phyloP scores from a whole-genome alignment of 495 filamentous ascomycete genomes.

The Penicillium lividum region DNA sequence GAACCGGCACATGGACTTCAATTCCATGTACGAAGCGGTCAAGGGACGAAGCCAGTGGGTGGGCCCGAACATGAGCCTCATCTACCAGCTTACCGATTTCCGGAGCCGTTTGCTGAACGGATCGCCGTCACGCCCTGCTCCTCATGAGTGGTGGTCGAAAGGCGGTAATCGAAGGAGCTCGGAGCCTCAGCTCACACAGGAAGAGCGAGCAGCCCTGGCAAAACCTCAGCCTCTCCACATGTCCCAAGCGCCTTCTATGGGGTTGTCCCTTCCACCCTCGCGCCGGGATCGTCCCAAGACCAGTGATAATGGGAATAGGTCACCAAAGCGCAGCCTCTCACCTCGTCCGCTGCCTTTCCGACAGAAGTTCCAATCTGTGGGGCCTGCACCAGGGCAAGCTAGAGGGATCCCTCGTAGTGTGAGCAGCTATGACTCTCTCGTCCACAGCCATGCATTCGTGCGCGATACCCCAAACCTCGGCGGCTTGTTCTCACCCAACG shows the following conservation, averaged over 20 bases:
- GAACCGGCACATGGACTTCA: constrained; percentile 81
- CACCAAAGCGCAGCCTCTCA: constrained; percentile 42
- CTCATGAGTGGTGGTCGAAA: constrained; percentile 39
- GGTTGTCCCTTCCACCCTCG: constrained; percentile 33
- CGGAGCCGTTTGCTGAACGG: constrained; percentile 44
- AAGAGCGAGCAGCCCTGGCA: constrained; percentile 17
- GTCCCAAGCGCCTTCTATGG: constrained; percentile 30
- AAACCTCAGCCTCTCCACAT: constrained; percentile 23
- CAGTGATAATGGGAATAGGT: constrained; percentile 30
- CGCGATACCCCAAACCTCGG: constrained; percentile 39
- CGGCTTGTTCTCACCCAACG: constrained; percentile 49
- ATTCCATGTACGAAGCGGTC: constrained; percentile 88
- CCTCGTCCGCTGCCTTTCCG: constrained; percentile 46
- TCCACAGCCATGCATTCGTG: constrained; percentile 39
- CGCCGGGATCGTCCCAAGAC: constrained; percentile 31
- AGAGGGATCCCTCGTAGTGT: constrained; percentile 24
- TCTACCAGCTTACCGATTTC: constrained; percentile 96
- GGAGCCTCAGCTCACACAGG: constrained; percentile 35
- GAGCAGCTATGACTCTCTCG: constrained; percentile 32
- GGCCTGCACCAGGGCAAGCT: constrained; percentile 21
- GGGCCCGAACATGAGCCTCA: constrained; percentile 96
- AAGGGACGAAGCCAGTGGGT: constrained; percentile 93
- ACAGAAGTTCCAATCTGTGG: constrained; percentile 40
- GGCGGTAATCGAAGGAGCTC: constrained; percentile 31
- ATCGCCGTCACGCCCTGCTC: constrained; percentile 40